phyloP scores from a whole-genome alignment of 495 filamentous ascomycete species.

The Astrothelium subdiscretum region DNA sequence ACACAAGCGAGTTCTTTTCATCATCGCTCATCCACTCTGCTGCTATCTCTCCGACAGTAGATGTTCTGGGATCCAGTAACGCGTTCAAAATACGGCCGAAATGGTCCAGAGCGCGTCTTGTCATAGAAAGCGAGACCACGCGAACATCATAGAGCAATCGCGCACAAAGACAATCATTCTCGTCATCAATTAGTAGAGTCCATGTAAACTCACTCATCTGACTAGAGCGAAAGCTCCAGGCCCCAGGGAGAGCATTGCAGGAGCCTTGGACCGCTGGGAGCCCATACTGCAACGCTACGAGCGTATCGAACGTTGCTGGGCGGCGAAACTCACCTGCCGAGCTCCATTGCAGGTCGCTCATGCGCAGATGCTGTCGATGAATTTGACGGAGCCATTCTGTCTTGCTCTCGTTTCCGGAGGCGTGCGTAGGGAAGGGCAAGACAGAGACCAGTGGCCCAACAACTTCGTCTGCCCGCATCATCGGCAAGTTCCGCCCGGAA shows the following conservation, averaged over 20 bases:
- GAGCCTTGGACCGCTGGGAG: background rate
- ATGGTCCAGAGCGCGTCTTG: background rate
- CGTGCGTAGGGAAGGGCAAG: conserved; percentile 10
- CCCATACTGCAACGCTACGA: background rate
- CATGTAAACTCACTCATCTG: background rate
- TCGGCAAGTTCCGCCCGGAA: conserved; percentile 20
- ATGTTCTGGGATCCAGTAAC: too few relatives aligned
- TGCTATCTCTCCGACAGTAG: too few relatives aligned
- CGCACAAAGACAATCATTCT: background rate
- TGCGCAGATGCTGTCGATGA: conserved; percentile 2
- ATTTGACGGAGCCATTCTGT: background rate
- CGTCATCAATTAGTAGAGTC: background rate
- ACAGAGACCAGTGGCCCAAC: conserved; percentile 26
- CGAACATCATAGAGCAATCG: background rate
- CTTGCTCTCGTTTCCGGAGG: background rate
- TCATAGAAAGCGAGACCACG: background rate
- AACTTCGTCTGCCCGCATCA: conserved; percentile 10
- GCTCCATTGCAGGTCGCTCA: conserved; percentile 3
- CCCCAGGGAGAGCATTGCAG: background rate
- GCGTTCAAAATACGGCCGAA: background rate
- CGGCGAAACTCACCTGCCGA: background rate
- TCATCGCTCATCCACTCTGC: too few relatives aligned
- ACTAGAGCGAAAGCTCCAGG: background rate
- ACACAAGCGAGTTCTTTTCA: background rate
- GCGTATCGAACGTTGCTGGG: background rate